phyloP scores from a whole-genome alignment of 2,329 filamentous ascomycete genomes.

The Hypomyces rosellus region DNA sequence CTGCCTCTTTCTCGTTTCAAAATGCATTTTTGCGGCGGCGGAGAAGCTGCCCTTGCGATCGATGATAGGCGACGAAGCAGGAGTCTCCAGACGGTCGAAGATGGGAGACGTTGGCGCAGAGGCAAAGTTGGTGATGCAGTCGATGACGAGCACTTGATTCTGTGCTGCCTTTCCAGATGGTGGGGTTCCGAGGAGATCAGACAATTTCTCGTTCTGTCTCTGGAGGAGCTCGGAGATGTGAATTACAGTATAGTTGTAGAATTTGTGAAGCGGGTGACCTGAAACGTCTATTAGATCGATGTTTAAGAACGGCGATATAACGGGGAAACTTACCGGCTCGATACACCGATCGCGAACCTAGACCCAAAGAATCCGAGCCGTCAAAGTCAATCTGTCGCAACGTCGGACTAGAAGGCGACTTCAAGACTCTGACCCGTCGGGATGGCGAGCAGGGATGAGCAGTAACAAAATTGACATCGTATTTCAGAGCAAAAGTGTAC shows the following conservation, averaged over 20 bases:
- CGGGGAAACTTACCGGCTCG: conserved; percentile 35
- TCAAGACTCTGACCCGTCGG: conserved; percentile 50
- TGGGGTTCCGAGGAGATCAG: conserved; percentile 37
- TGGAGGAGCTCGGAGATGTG: conserved; percentile 52
- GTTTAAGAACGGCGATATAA: background rate
- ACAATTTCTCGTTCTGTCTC: conserved; percentile 39
- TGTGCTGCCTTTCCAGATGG: conserved; percentile 24
- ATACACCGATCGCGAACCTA: conserved; percentile 40
- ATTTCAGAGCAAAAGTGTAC: conserved; percentile 40
- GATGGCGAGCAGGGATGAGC: conserved; percentile 59
- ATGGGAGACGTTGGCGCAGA: conserved; percentile 44
- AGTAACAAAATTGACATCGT: conserved; percentile 60
- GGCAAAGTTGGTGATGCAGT: conserved; percentile 53
- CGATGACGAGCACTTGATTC: conserved; percentile 49
- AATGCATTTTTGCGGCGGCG: conserved; percentile 47
- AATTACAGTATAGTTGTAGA: conserved; percentile 53
- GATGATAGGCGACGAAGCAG: conserved; percentile 22
- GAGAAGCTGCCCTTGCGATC: conserved; percentile 33
- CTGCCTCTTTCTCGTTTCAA: conserved; percentile 50
- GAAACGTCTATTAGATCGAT: conserved; percentile 1
- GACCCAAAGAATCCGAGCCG: conserved; percentile 37
- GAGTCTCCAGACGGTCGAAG: conserved; percentile 28
- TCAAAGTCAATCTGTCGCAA: conserved; percentile 51
- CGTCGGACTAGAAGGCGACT: conserved; percentile 53
- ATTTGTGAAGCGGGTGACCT: conserved; percentile 60